These are phyloP conservation scores for Boletus edulis DNA, from an alignment of 768 basidiomycete species.

Conservation along the genomic window DNA sequence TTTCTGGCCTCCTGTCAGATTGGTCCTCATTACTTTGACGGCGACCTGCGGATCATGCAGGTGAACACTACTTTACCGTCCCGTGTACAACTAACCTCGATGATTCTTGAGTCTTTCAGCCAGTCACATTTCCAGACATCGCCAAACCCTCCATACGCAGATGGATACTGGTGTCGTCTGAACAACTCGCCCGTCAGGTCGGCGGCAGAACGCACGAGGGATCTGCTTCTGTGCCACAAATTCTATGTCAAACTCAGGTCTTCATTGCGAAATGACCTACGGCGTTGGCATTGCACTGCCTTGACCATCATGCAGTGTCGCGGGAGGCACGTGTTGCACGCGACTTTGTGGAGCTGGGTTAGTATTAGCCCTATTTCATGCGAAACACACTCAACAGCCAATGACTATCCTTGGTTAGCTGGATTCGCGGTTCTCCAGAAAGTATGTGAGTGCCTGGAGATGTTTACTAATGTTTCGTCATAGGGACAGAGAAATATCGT, in stretches of 20 bases:
- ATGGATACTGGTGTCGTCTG: constrained; percentile 19
- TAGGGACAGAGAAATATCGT: neutral
- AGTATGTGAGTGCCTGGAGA: neutral
- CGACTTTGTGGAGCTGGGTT: neutral
- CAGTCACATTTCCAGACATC: constrained; percentile 27
- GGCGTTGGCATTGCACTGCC: neutral
- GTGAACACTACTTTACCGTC: neutral
- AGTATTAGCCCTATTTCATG: neutral
- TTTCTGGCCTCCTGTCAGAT: constrained; percentile 4
- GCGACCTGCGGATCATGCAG: constrained; percentile 17
- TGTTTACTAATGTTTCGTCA: neutral
- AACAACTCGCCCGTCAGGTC: constrained; percentile 13
- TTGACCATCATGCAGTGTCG: neutral
- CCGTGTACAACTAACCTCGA: constrained; percentile 17
- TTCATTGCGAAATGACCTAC: constrained; percentile 4
- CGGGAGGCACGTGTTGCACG: neutral
- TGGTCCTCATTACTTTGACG: constrained; percentile 27
- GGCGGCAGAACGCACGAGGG: neutral
- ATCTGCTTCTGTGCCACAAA: neutral
- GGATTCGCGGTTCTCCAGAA: neutral
- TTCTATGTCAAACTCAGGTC: neutral
- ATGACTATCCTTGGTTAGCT: neutral
- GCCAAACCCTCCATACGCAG: constrained; percentile 20
- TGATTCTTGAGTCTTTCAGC: constrained; percentile 12
- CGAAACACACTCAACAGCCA: neutral